Conservation (phyloP, 495 filamentous ascomycete species). For the Neurospora pannonica region DNA sequence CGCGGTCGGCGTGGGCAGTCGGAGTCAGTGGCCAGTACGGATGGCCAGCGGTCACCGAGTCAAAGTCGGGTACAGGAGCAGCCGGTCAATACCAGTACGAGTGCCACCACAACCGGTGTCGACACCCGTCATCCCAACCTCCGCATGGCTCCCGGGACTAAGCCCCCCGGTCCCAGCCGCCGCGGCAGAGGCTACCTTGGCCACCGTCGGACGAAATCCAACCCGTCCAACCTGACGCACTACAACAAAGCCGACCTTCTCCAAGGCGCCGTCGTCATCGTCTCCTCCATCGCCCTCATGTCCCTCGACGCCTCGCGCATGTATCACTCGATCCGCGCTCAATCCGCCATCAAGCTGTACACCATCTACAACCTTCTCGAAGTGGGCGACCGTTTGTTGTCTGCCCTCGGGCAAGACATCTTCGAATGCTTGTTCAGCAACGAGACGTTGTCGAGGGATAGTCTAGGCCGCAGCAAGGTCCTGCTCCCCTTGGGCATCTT, state of each 20-base stretch:
- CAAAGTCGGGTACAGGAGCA: conserved; percentile 24
- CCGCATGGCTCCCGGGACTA: background rate
- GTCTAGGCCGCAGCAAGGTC: conserved; percentile 87
- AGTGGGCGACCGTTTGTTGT: conserved; percentile 75
- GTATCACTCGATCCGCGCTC: conserved; percentile 96
- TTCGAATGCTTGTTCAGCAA: conserved; percentile 90
- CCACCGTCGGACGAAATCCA: conserved; percentile 72
- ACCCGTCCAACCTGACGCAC: conserved; percentile 70
- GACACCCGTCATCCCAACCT: background rate
- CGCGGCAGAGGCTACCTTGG: conserved; percentile 30
- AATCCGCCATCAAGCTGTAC: conserved; percentile 95
- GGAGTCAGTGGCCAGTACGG: conserved; percentile 14
- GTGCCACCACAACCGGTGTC: background rate
- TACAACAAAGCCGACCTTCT: conserved; percentile 94
- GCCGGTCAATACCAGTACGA: conserved; percentile 11
- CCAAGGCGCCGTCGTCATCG: conserved; percentile 75
- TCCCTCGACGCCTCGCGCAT: conserved; percentile 91
- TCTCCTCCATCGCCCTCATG: conserved; percentile 78
- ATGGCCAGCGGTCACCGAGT: conserved; percentile 25
- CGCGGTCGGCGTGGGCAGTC: conserved; percentile 42
- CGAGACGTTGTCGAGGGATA: conserved; percentile 79
- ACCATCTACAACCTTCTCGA: conserved; percentile 97
- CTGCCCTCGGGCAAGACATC: conserved; percentile 89
- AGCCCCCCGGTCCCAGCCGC: conserved; percentile 4
- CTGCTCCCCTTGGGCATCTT: conserved; percentile 87